phyloP scores from a whole-genome alignment of 1,139 yeast species.

The Hyphopichia khmerensis region DNA sequence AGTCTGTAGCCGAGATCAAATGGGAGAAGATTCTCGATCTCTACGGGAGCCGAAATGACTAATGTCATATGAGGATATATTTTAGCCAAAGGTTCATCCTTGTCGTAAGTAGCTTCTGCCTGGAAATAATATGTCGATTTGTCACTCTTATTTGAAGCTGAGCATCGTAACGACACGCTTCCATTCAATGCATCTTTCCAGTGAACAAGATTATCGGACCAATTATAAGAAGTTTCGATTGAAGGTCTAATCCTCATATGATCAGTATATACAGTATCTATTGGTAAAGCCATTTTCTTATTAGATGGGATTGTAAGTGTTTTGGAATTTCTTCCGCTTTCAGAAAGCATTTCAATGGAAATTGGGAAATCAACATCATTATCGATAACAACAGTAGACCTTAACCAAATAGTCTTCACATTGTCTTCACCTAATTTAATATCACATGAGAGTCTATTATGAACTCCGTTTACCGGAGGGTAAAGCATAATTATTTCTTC shows the following conservation, averaged over 20 bases:
- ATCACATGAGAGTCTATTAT: conserved; percentile 73
- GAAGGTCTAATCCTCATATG: conserved; percentile 61
- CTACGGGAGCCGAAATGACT: conserved; percentile 81
- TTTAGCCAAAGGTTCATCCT: conserved; percentile 64
- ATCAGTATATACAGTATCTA: conserved; percentile 62
- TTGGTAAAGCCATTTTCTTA: conserved; percentile 64
- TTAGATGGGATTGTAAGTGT: conserved; percentile 51
- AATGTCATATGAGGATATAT: conserved; percentile 85
- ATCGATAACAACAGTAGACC: conserved; percentile 70
- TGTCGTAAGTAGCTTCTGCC: conserved; percentile 65
- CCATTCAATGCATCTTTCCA: conserved; percentile 67
- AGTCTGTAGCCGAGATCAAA: conserved; percentile 74
- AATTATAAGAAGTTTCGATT: conserved; percentile 52
- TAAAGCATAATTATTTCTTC: conserved; percentile 68
- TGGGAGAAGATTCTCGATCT: conserved; percentile 82
- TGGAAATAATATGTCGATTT: conserved; percentile 64
- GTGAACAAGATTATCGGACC: conserved; percentile 61
- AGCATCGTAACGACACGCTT: conserved; percentile 61
- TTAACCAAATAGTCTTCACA: conserved; percentile 70
- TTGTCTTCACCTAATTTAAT: conserved; percentile 69
- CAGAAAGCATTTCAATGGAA: conserved; percentile 32
- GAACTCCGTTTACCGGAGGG: conserved; percentile 65
- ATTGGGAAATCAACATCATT: conserved; percentile 72
- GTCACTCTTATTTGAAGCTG: conserved; percentile 35
- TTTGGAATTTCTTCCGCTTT: conserved; percentile 11